Evolutionary conservation across 768 basidiomycete species (phyloP), one percentile per base, ranked within the genome.

Genomic region (Strobilomyces confusus): DNA sequence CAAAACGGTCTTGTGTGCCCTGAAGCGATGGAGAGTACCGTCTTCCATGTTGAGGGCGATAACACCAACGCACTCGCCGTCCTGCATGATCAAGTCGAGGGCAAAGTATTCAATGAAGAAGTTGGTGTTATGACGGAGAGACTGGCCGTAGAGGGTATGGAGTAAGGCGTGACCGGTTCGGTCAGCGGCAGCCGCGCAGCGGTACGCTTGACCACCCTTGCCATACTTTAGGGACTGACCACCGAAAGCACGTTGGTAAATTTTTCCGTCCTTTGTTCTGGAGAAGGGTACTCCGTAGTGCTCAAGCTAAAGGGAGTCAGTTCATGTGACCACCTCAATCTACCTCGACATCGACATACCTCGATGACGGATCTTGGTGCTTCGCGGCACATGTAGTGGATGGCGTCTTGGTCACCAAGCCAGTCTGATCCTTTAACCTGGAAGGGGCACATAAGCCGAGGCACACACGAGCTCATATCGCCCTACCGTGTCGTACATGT

Each of bases 51-150:
- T 99, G 61, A 98, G 81, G 14, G 97, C 97, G 68, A 98, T 90
- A 48, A 99, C 97, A 76, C 97, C 97, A 53, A 99, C 95, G 77
- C 97, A 99, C 74, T 98, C 93, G 62, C 95, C 97, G 58, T 89
- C 93, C 70, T 98, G 80, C 97, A 99, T 99, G 71, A 99, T 92
- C 55, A 99, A 77, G 71, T 99, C 97, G 52, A 95, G 83, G n/a
- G 95, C 97, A 71, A 99, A 98, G 74, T 95, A 99, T 72, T 99
- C 97, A 72, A 99, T 98, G 79, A 99, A 99, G 76, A 98, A 99
- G 75, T 98, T 95, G 70, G 97, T 98, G 79, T 98, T 87, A 79
- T 99, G 97, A 54, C 93, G 88, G 56, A 99, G 84, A 54, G 95
- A 98, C 77, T 99, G 97, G 62, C 97, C 97, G 65, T 99, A 99